Percentiles rank a stretch among this genome's conserved stretches.
phyloP scores from a whole-genome alignment of 2,329 filamentous ascomycete species.

The Nemania diffusa region DNA sequence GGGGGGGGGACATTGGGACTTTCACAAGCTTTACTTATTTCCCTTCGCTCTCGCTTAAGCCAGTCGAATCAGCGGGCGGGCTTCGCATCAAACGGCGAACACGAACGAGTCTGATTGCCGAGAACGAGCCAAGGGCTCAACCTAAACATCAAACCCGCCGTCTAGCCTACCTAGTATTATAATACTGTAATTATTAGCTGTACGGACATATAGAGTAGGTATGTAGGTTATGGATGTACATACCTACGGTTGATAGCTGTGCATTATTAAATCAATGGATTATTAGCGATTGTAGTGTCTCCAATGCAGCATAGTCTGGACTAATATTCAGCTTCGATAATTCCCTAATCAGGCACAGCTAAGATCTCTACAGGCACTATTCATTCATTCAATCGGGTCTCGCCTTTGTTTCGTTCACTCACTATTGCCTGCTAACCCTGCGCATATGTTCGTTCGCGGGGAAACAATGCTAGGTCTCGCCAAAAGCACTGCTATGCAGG shows the following conservation, averaged over 20 bases:
- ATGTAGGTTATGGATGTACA: not conserved
- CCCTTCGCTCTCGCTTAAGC: constrained; percentile 31
- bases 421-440: not conserved
- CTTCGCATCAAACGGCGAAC: constrained; percentile 30
- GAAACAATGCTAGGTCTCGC: constrained; percentile 17
- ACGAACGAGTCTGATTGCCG: constrained; percentile 31
- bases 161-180: not conserved
- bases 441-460: constrained; percentile 13
- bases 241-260: too few species aligned
- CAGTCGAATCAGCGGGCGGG: constrained; percentile 33
- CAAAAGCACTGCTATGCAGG: constrained; percentile 23
- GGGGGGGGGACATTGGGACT: not conserved
- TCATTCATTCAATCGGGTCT: constrained; percentile 14
- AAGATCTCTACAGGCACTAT: not conserved
- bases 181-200: not conserved
- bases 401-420: constrained; percentile 26
- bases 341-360: constrained; percentile 19
- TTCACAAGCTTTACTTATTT: constrained; percentile 7
- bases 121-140: constrained; percentile 27
- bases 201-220: not conserved
- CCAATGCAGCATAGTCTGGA: not conserved
- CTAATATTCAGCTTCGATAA: constrained; percentile 1
- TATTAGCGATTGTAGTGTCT: constrained; percentile 1
- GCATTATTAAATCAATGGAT: constrained; percentile 9
- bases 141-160: constrained; percentile 10